Evolutionary conservation across 306 rosid genomes (phyloP), one percentile per base, ranked within the genome.

Genomic region (Senna siamea): DNA sequence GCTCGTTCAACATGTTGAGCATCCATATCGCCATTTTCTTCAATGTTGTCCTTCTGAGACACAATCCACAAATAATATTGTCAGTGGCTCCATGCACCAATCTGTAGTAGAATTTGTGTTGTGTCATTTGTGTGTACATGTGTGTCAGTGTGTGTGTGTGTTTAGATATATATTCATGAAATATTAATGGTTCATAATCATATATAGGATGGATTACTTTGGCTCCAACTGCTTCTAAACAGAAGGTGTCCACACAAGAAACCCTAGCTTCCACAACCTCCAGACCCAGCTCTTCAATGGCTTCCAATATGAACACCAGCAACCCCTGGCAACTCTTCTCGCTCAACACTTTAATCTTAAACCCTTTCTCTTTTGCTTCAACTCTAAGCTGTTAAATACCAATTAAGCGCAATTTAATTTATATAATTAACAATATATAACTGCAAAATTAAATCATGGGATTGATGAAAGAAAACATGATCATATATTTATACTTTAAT

Each of bases 251-350:
- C 1, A 73, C 80, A 78, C 89, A 87, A 66, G 95, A 89, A 85
- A 85, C 87, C 92, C 95, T 83, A 85, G 95, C 90, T 10, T 87
- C 87, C 22, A 76, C 76, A 37, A 89, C 89, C 53, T 85, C 88
- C 73, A 89, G 95, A 41, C 87, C 90, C 22, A 89, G 74, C 72
- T 81, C 85, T 80, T 83, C 90, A 67, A 89, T 66, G 41, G 95
- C 90, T 81, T 89, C 92, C 72, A 89, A 72, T 28, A 89, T 58
- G 78, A 79, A 87, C 75, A 83, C 90, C 66, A 89, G 73, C 76
- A 89, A 73, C 13, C 92, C 95, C 6, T 75, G 23, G 46, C 95
- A 83, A 22, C 74, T 81, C 72, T 50, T 83, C 70, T 81, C 56
- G 20, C 78, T 73, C n/a, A 40, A 19, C 65, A 89, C 86, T 81